These are phyloP conservation scores for Penicillium vulpinum DNA, from an alignment of 2,329 filamentous ascomycete genomes.

Conservation along the genomic window DNA sequence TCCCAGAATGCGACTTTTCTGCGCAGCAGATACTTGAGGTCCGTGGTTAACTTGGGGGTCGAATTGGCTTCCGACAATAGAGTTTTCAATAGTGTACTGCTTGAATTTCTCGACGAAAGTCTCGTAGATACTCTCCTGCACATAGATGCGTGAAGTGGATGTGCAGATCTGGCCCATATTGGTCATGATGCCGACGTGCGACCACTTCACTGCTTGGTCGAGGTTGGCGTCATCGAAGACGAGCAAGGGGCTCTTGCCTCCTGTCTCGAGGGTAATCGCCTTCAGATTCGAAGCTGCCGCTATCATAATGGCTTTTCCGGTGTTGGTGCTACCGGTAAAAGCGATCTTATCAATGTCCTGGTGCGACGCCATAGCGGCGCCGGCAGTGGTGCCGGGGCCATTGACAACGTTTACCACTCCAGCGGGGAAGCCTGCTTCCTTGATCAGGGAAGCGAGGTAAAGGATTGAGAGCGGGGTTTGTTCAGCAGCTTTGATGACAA, in stretches of 20 bases:
- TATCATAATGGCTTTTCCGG: conserved; percentile 13
- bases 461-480: conserved; percentile 9
- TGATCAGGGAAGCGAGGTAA: conserved; percentile 17
- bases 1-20: conserved; percentile 8
- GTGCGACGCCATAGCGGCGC: conserved; percentile 11
- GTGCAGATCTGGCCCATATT: conserved; percentile 69
- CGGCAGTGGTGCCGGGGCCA: conserved; percentile 21
- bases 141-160: conserved; percentile 63
- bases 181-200: conserved; percentile 54
- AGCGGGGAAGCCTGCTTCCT: conserved; percentile 25
- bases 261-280: conserved; percentile 50
- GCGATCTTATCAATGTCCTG: conserved; percentile 6
- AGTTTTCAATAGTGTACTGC: conserved; percentile 12
- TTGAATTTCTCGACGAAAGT: conserved; percentile 34
- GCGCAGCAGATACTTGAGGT: conserved; percentile 10
- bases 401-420: conserved; percentile 27
- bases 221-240: conserved; percentile 50
- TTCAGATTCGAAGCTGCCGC: conserved; percentile 35
- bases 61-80: conserved; percentile 3
- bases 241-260: conserved; percentile 49
- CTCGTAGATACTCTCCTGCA: conserved; percentile 51
- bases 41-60: conserved; percentile 8
- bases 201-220: conserved; percentile 43
- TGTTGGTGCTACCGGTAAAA: conserved; percentile 10
- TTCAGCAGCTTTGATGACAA: conserved; percentile 10